Conservation (phyloP, 192 early-diverging fungal genomes). For the Podila clonocystis region DNA sequence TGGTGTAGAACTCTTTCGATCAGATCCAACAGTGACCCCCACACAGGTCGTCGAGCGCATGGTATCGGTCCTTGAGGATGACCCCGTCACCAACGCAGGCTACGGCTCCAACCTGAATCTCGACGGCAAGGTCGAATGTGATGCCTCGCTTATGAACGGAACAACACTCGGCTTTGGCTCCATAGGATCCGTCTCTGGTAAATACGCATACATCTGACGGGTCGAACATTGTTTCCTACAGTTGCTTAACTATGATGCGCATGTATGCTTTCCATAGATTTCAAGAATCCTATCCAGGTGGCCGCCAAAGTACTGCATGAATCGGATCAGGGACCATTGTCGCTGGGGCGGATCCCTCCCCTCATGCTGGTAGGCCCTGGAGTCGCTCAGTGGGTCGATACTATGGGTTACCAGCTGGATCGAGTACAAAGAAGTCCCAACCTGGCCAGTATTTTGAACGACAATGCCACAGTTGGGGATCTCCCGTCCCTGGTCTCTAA, state of each 20-base stretch:
- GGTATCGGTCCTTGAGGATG: constrained; percentile 54
- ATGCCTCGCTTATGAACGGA: constrained; percentile 84
- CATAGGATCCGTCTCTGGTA: constrained; percentile 75
- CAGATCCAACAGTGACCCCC: constrained; percentile 15
- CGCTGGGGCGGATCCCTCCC: constrained; percentile 58
- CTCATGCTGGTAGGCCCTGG: constrained; percentile 46
- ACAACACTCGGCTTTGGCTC: constrained; percentile 76
- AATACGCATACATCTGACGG: neutral
- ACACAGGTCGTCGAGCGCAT: constrained; percentile 46
- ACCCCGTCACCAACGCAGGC: constrained; percentile 57
- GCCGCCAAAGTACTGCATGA: constrained; percentile 62
- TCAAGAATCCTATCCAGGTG: constrained; percentile 74
- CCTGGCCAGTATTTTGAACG: neutral
- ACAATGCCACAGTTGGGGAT: neutral
- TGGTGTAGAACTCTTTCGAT: constrained; percentile 34
- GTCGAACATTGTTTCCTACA: neutral
- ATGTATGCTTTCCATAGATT: constrained; percentile 30
- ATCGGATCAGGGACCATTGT: constrained; percentile 52
- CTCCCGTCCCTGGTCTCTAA: neutral
- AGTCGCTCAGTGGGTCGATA: constrained; percentile 25
- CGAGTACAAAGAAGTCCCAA: neutral
- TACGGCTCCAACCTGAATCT: constrained; percentile 85
- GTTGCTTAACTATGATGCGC: neutral
- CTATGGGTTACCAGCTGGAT: constrained; percentile 27
- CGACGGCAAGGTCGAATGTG: constrained; percentile 82